Percentiles rank a stretch among this genome's conserved stretches.
These are phyloP conservation scores for Sedum album DNA, from an alignment of 164 flowering plant genomes.

Conservation along the genomic window DNA sequence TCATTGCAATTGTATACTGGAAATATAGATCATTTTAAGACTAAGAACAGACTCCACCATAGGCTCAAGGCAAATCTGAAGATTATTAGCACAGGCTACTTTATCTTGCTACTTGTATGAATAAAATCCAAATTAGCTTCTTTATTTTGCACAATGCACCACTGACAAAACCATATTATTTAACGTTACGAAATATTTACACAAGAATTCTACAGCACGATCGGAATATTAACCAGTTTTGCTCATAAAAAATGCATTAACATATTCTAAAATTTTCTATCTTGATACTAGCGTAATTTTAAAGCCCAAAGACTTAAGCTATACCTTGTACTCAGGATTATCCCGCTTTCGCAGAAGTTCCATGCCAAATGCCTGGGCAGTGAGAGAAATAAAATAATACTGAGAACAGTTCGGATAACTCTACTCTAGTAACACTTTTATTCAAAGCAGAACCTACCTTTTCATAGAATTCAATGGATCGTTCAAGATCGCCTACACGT, in stretches of 20 bases:
- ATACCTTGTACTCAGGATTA: conserved; percentile 92
- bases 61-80: too few species aligned
- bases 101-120: too few species aligned
- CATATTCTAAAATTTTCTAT: background rate
- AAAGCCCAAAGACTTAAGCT: background rate
- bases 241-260: background rate
- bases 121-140: too few species aligned
- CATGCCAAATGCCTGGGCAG: conserved; percentile 88
- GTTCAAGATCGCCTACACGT: conserved; percentile 95
- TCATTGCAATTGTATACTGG: conserved; percentile 92
- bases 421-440: background rate
- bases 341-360: conserved; percentile 90
- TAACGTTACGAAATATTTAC: too few species aligned
- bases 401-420: background rate
- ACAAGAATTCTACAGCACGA: background rate
- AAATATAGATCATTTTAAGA: conserved; percentile 8
- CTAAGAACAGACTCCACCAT: background rate
- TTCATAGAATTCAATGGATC: conserved; percentile 75
- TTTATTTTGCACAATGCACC: too few species aligned
- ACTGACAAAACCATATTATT: too few species aligned
- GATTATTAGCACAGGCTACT: too few species aligned
- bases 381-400: background rate
- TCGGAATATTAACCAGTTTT: background rate
- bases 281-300: background rate
- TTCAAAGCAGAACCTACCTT: conserved; percentile 39